Evolutionary conservation across 345 rosid genomes (phyloP).

Genomic region (Gossypium sturtianum): DNA sequence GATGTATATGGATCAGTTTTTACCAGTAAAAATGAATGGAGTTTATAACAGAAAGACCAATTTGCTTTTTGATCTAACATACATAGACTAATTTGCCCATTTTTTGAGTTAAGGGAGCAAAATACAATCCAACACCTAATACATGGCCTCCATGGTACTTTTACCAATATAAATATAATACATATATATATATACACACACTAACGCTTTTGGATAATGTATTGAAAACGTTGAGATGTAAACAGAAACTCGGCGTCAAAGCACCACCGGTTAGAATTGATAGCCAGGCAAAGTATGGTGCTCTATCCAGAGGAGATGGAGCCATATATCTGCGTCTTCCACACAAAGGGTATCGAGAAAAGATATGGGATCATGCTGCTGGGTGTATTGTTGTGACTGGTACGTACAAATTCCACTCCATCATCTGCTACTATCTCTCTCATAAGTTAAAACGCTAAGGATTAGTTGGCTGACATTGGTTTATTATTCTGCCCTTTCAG

Average conservation of each 20-base stretch:
- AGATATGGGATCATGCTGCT: constrained; percentile 99
- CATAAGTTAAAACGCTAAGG: neutral
- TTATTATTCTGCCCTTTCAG: neutral
- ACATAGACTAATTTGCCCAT: too few relatives aligned
- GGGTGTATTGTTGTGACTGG: constrained; percentile 87
- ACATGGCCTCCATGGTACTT: too few relatives aligned
- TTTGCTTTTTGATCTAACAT: too few relatives aligned
- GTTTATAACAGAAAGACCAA: too few relatives aligned
- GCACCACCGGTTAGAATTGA: constrained; percentile 90
- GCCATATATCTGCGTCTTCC: constrained; percentile 82
- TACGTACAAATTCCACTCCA: constrained; percentile 23
- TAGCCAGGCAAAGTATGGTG: constrained; percentile 94
- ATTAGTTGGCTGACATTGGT: neutral
- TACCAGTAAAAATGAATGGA: too few relatives aligned
- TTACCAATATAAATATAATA: too few relatives aligned
- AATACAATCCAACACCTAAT: too few relatives aligned
- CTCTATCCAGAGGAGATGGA: constrained; percentile 93
- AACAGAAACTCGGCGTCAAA: constrained; percentile 88
- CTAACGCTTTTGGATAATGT: neutral
- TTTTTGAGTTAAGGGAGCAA: too few relatives aligned
- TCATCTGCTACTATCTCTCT: constrained; percentile 5
- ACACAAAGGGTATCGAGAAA: constrained; percentile 82
- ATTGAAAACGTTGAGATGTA: constrained; percentile 6
- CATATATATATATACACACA: too few relatives aligned
- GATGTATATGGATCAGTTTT: too few relatives aligned